Evolutionary conservation across 441 rosid genomes (phyloP).

Genomic region (Adansonia grandidieri): DNA sequence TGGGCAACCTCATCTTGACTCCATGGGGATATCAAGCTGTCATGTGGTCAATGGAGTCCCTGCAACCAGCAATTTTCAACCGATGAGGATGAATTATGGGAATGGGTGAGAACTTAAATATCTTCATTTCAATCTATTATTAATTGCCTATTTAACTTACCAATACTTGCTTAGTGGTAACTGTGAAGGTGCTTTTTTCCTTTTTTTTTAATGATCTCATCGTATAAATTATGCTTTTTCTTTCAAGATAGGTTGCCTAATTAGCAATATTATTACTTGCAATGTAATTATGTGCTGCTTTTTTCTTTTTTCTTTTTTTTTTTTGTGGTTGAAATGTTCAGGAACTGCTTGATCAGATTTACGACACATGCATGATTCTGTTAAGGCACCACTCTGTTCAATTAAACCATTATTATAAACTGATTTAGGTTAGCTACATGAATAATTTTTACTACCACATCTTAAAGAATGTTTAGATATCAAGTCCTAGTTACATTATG

Average conservation of each 20-base stretch:
- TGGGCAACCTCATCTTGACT: constrained; percentile 84
- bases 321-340: neutral
- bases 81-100: constrained; percentile 80
- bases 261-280: neutral
- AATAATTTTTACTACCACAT: neutral
- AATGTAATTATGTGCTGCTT: neutral
- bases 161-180: neutral
- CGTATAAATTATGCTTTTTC: neutral
- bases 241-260: constrained; percentile 9
- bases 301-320: neutral
- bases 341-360: neutral
- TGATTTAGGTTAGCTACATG: neutral
- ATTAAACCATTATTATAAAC: neutral
- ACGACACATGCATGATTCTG: neutral
- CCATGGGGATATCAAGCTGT: constrained; percentile 90
- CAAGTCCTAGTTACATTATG: neutral
- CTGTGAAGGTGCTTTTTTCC: neutral
- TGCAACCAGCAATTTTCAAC: constrained; percentile 82
- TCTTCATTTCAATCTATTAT: constrained; percentile 10
- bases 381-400: neutral
- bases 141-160: neutral
- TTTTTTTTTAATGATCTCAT: neutral
- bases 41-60: constrained; percentile 98
- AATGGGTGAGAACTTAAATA: constrained; percentile 64
- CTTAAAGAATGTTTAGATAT: neutral